phyloP scores from a whole-genome alignment of 305 asterid species.

The Fraxinus nigra region DNA sequence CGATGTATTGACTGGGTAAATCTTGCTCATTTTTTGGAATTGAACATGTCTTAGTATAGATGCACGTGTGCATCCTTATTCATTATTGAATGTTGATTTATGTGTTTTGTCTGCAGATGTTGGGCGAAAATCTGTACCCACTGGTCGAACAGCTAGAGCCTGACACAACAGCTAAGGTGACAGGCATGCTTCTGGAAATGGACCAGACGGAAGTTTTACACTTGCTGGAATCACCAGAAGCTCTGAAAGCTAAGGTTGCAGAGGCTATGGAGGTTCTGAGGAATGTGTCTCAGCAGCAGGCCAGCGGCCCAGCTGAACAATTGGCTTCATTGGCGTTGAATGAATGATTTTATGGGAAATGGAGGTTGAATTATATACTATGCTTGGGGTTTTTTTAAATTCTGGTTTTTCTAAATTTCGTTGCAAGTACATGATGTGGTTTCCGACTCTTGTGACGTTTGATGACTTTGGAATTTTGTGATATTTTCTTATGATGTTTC shows the following conservation, averaged over 20 bases:
- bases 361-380: background rate
- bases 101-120: constrained; percentile 38
- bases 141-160: constrained; percentile 60
- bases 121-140: constrained; percentile 63
- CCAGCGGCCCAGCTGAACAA: constrained; percentile 30
- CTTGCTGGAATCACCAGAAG: constrained; percentile 61
- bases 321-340: constrained; percentile 47
- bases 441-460: background rate
- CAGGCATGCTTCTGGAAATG: constrained; percentile 68
- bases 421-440: background rate
- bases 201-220: constrained; percentile 58
- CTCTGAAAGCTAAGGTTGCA: constrained; percentile 53
- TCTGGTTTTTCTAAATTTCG: background rate
- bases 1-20: background rate
- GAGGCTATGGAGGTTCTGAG: constrained; percentile 59
- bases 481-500: background rate
- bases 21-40: background rate
- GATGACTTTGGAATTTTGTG: background rate
- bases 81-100: background rate
- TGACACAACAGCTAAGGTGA: constrained; percentile 57
- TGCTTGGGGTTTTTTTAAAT: background rate
- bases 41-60: background rate
- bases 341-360: constrained; percentile 17
- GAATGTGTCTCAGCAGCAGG: constrained; percentile 52
- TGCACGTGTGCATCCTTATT: background rate